A percentile compares a stretch with the other conserved stretches of the same genome.
Evolutionary conservation across 2,329 filamentous ascomycete species (phyloP).

Genomic region (Bertia moriformis): DNA sequence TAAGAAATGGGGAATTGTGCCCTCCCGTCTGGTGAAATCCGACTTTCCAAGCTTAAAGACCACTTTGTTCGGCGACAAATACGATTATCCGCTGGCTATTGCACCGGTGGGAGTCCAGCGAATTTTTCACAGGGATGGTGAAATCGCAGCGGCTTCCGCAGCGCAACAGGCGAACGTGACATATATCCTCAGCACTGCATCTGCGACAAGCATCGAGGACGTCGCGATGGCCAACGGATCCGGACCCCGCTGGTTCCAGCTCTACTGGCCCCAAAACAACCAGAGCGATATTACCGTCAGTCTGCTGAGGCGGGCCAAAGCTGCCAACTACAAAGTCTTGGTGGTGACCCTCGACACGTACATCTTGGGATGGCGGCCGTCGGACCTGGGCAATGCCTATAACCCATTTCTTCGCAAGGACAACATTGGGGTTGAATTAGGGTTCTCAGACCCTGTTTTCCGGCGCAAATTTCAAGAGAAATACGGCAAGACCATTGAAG

Average conservation of each 20-base stretch:
- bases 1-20: slow-evolving; percentile 9
- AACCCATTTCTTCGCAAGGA: slow-evolving; percentile 12
- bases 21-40: slow-evolving; percentile 7
- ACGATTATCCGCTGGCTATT: slow-evolving; percentile 9
- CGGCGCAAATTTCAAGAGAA: slow-evolving; percentile 8
- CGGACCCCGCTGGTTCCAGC: slow-evolving; percentile 10
- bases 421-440: slow-evolving; percentile 11
- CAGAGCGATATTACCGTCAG: slow-evolving; percentile 10
- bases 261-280: slow-evolving; percentile 12
- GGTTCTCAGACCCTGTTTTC: slow-evolving; percentile 11
- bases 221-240: slow-evolving; percentile 10
- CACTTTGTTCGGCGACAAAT: slow-evolving; percentile 5
- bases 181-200: slow-evolving; percentile 11
- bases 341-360: slow-evolving; percentile 12
- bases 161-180: slow-evolving; percentile 8
- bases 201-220: slow-evolving; percentile 12
- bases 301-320: slow-evolving; percentile 8
- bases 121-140: background rate
- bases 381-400: slow-evolving; percentile 11
- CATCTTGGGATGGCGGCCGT: slow-evolving; percentile 12
- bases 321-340: slow-evolving; percentile 9
- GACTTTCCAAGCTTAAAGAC: slow-evolving; percentile 6
- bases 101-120: slow-evolving; percentile 11
- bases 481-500: slow-evolving; percentile 8
- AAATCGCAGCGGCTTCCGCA: slow-evolving; percentile 6